A percentile compares a stretch with the other conserved stretches of the same genome.
phyloP scores from a whole-genome alignment of 257 asterid species.

The Datura wrightii region DNA sequence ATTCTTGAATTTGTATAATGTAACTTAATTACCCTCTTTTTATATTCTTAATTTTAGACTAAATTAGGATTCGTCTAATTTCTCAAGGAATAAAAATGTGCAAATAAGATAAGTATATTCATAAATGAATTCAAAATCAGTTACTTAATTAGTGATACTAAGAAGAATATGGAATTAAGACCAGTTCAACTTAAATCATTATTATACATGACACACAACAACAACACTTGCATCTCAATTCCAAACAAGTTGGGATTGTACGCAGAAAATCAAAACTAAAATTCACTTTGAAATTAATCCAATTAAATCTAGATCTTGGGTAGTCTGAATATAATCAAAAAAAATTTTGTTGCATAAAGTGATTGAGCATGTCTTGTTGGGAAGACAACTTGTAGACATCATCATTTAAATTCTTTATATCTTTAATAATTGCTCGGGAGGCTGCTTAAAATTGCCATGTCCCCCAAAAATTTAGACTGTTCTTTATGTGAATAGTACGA shows the following conservation, averaged over 20 bases:
- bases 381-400: not conserved
- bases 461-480: not conserved
- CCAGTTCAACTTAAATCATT: not conserved
- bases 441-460: not conserved
- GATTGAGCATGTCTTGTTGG: not conserved
- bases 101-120: not conserved
- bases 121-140: not conserved
- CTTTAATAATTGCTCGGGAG: not conserved
- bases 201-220: not conserved
- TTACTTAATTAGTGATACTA: not conserved
- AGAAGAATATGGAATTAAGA: not conserved
- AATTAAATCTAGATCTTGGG: not conserved
- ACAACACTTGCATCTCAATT: not conserved
- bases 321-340: not conserved
- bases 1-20: no score
- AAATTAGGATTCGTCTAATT: no score
- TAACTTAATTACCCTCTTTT: no score
- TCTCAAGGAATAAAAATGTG: not conserved
- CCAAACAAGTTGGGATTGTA: not conserved
- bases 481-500: not conserved
- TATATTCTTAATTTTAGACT: no score
- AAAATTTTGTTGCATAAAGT: not conserved
- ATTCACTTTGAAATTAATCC: not conserved
- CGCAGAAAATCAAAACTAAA: not conserved
- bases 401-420: not conserved